A percentile compares a stretch with the other conserved stretches of the same genome.
phyloP scores from a whole-genome alignment of 352 stramenopile genomes.

The Aphanomyces cochlioides region DNA sequence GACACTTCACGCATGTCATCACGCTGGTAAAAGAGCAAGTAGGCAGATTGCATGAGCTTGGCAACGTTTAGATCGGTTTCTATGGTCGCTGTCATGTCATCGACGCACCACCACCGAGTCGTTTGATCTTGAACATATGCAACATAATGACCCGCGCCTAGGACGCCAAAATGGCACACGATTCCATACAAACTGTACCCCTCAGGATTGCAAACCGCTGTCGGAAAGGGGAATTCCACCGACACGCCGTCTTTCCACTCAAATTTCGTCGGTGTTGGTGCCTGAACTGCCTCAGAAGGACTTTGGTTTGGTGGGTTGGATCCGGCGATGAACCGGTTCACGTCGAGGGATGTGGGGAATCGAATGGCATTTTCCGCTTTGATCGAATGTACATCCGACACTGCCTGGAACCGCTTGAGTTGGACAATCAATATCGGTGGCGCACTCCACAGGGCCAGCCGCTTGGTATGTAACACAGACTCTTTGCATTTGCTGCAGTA shows the following conservation, averaged over 20 bases:
- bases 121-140: constrained; percentile 44
- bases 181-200: constrained; percentile 92
- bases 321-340: constrained; percentile 44
- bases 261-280: constrained; percentile 39
- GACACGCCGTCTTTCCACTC: not conserved
- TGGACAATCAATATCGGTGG: constrained; percentile 59
- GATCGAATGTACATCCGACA: constrained; percentile 43
- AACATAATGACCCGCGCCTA: constrained; percentile 92
- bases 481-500: constrained; percentile 42
- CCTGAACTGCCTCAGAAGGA: not conserved
- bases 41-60: constrained; percentile 48
- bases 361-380: constrained; percentile 91
- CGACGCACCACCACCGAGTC: constrained; percentile 91
- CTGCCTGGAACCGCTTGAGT: constrained; percentile 62
- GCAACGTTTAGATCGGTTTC: constrained; percentile 33
- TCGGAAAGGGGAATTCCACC: constrained; percentile 39
- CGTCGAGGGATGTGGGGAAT: constrained; percentile 87
- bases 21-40: constrained; percentile 70
- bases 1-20: constrained; percentile 38
- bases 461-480: constrained; percentile 44
- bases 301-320: constrained; percentile 13
- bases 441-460: constrained; percentile 49
- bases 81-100: constrained; percentile 71
- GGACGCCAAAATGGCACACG: constrained; percentile 92
- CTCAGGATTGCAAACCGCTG: constrained; percentile 42